phyloP scores from a whole-genome alignment of 2,329 filamentous ascomycete genomes.

The Hymenoscyphus repandus region DNA sequence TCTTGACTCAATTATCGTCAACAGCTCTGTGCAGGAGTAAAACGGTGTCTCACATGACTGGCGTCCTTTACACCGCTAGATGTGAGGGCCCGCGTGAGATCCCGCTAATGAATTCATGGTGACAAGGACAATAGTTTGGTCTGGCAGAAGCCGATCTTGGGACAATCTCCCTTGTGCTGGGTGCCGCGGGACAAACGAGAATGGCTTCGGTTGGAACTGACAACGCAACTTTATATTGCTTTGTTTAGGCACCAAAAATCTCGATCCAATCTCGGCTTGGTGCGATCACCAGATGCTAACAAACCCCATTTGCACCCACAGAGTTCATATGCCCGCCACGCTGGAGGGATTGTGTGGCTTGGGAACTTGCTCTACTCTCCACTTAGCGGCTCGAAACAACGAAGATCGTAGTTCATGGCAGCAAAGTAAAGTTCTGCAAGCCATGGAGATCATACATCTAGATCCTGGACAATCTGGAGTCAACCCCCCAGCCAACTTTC shows the following conservation, averaged over 20 bases:
- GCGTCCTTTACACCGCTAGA: conserved; percentile 28
- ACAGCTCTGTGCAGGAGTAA: conserved; percentile 6
- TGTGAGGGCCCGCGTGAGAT: conserved; percentile 15
- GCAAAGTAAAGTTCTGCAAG: conserved; percentile 27
- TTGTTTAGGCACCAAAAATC: conserved; percentile 25
- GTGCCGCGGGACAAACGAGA: conserved; percentile 23
- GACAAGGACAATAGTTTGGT: conserved; percentile 11
- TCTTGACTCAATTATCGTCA: conserved; percentile 14
- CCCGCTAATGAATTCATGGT: conserved; percentile 18
- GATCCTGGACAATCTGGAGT: conserved; percentile 23
- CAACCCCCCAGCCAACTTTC: conserved; percentile 15
- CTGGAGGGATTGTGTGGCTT: conserved; percentile 17
- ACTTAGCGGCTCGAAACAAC: conserved; percentile 14
- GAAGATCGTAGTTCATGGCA: conserved; percentile 33
- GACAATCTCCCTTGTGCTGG: conserved; percentile 21
- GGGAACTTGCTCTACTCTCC: conserved; percentile 17
- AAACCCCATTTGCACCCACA: background rate
- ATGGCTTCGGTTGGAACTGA: conserved; percentile 13
- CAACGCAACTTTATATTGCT: conserved; percentile 25
- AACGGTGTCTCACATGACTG: conserved; percentile 22
- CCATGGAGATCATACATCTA: conserved; percentile 31
- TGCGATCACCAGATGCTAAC: conserved; percentile 3
- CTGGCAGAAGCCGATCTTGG: conserved; percentile 7
- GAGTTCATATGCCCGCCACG: conserved; percentile 9
- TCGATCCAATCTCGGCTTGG: conserved; percentile 7